phyloP scores from a whole-genome alignment of 306 rosid species.

The Lathyrus aphaca region DNA sequence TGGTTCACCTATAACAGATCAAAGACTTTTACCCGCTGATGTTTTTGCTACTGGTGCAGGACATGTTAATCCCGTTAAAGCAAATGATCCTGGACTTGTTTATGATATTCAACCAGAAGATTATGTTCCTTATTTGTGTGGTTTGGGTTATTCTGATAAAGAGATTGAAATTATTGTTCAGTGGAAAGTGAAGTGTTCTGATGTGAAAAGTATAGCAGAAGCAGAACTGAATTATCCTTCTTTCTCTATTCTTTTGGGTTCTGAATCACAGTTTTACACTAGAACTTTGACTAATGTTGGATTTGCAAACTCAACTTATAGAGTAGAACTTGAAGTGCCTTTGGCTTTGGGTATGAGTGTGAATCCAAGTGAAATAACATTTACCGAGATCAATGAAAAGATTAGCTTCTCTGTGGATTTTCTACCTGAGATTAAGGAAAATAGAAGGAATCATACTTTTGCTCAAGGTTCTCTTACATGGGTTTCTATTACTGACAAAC shows the following conservation, averaged over 20 bases:
- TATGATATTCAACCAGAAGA: constrained; percentile 52
- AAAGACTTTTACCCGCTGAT: constrained; percentile 48
- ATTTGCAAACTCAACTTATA: constrained; percentile 44
- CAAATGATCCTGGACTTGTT: constrained; percentile 57
- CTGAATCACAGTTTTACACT: constrained; percentile 44
- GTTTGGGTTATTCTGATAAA: constrained; percentile 50
- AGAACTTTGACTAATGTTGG: constrained; percentile 65
- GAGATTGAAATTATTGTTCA: constrained; percentile 42
- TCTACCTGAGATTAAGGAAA: constrained; percentile 37
- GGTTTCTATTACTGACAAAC: constrained; percentile 48
- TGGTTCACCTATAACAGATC: constrained; percentile 44
- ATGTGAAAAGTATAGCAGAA: constrained; percentile 38
- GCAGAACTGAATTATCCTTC: constrained; percentile 66
- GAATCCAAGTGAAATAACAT: constrained; percentile 41
- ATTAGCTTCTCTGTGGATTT: constrained; percentile 43
- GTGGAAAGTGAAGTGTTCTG: constrained; percentile 40
- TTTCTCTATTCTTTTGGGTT: constrained; percentile 42
- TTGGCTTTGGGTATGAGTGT: constrained; percentile 43
- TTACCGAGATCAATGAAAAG: constrained; percentile 50
- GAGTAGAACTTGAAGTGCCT: constrained; percentile 39
- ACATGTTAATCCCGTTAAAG: constrained; percentile 62
- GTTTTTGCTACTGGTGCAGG: constrained; percentile 63
- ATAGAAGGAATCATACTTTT: constrained; percentile 32
- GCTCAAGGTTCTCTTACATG: constrained; percentile 57
- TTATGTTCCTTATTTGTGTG: constrained; percentile 62